phyloP scores from a whole-genome alignment of 768 basidiomycete species.

The Xerocomellus intermedius region DNA sequence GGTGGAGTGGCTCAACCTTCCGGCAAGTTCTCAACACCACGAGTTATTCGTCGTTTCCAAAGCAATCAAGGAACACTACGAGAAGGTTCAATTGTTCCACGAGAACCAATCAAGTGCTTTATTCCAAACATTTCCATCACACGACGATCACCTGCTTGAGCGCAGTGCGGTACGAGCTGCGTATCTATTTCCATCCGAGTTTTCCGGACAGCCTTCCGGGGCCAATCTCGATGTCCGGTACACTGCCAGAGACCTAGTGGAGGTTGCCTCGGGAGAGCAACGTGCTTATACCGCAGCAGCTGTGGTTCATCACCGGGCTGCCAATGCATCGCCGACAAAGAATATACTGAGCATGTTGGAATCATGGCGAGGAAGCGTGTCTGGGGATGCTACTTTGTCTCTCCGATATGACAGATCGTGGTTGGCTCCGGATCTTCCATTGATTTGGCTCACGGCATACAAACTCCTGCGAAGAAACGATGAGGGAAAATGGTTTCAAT shows the following conservation, averaged over 20 bases:
- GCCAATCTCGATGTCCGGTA: constrained; percentile 11
- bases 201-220: background rate
- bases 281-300: constrained; percentile 15
- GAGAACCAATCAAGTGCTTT: background rate
- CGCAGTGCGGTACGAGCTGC: constrained; percentile 17
- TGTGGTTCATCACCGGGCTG: background rate
- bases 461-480: constrained; percentile 19
- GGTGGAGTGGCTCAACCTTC: constrained; percentile 31
- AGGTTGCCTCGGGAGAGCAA: background rate
- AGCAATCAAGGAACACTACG: constrained; percentile 30
- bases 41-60: constrained; percentile 23
- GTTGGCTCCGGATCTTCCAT: constrained; percentile 21
- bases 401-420: constrained; percentile 30
- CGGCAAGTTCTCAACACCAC: constrained; percentile 32
- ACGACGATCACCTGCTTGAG: constrained; percentile 10
- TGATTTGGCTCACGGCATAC: constrained; percentile 31
- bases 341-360: constrained; percentile 6
- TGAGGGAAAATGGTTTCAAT: constrained; percentile 10
- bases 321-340: background rate
- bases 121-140: constrained; percentile 7
- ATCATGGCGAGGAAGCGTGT: constrained; percentile 2
- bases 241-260: constrained; percentile 9
- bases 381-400: background rate
- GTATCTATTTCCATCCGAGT: constrained; percentile 7
- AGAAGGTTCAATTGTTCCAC: constrained; percentile 14